Percentiles rank a stretch among this genome's conserved stretches.
These are phyloP conservation scores for Polychaeton citri DNA, from an alignment of 2,329 filamentous ascomycete genomes.

Conservation along the genomic window DNA sequence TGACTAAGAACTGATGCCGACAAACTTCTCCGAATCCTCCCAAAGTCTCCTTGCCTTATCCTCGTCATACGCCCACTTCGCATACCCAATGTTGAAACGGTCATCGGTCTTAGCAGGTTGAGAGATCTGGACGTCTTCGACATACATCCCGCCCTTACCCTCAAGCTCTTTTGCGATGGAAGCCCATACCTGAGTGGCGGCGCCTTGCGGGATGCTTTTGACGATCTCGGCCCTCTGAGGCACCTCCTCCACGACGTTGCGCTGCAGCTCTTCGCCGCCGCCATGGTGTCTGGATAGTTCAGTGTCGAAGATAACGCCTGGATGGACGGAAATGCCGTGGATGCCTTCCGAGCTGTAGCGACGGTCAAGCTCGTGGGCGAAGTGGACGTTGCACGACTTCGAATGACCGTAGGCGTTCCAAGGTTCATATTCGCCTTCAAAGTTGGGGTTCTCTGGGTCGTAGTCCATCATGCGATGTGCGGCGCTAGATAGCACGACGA, in stretches of 20 bases:
- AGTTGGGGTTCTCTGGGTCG: conserved; percentile 28
- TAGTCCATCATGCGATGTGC: conserved; percentile 27
- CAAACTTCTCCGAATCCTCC: background rate
- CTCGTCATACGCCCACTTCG: background rate
- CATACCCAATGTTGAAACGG: background rate
- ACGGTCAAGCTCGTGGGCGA: conserved; percentile 39
- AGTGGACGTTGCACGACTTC: conserved; percentile 40
- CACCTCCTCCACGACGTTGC: too few relatives aligned
- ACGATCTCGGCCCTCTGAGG: too few relatives aligned
- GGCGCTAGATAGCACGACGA: conserved; percentile 32
- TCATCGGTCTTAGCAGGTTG: too few relatives aligned
- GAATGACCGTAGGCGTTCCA: conserved; percentile 32
- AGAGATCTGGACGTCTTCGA: conserved; percentile 30
- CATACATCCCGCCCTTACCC: conserved; percentile 34
- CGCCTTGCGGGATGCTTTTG: conserved; percentile 31
- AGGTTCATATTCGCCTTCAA: conserved; percentile 23
- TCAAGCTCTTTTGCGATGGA: conserved; percentile 30
- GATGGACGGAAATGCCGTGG: conserved; percentile 32
- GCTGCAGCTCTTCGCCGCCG: conserved; percentile 8
- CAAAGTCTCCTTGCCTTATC: background rate
- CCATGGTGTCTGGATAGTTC: conserved; percentile 5
- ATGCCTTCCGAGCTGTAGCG: conserved; percentile 32
- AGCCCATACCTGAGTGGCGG: conserved; percentile 35
- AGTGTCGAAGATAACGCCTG: conserved; percentile 28
- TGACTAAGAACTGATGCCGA: background rate